Conservation (phyloP, 2,329 filamentous ascomycete genomes). For the Phaeomoniella chlamydospora region DNA sequence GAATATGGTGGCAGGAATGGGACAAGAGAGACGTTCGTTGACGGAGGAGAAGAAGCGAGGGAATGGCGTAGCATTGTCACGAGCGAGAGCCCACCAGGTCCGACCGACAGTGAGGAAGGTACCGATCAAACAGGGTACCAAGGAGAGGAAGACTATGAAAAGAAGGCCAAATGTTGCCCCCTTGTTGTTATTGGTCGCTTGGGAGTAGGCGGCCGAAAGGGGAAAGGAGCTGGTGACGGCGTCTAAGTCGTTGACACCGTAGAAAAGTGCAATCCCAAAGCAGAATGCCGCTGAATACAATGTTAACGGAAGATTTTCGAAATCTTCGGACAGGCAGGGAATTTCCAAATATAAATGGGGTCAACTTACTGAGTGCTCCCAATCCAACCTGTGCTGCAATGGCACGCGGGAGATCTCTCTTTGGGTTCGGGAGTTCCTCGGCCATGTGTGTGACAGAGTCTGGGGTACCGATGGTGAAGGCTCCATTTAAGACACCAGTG, state of each 20-base stretch:
- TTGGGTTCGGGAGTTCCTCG: conserved; percentile 38
- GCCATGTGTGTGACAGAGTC: conserved; percentile 52
- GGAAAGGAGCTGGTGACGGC: conserved; percentile 19
- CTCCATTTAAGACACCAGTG: conserved; percentile 53
- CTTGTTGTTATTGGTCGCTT: conserved; percentile 21
- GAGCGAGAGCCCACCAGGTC: conserved; percentile 23
- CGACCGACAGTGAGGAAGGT: conserved; percentile 26
- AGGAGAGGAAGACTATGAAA: conserved; percentile 30
- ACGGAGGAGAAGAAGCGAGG: conserved; percentile 25
- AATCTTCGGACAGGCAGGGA: background rate
- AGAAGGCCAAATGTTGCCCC: conserved; percentile 32
- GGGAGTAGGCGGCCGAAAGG: conserved; percentile 18
- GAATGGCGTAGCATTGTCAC: conserved; percentile 34
- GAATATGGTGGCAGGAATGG: conserved; percentile 30
- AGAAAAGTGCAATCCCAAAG: conserved; percentile 21
- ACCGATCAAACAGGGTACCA: conserved; percentile 4
- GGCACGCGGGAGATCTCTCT: conserved; percentile 18
- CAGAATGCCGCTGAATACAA: conserved; percentile 13
- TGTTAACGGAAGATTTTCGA: no score
- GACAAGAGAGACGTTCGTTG: conserved; percentile 33
- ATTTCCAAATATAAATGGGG: background rate
- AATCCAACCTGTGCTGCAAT: conserved; percentile 20
- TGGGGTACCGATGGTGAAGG: conserved; percentile 51
- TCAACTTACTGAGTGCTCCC: conserved; percentile 12
- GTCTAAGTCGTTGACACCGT: conserved; percentile 20